phyloP scores from a whole-genome alignment of 164 flowering plant genomes.

The Tinospora cordifolia region DNA sequence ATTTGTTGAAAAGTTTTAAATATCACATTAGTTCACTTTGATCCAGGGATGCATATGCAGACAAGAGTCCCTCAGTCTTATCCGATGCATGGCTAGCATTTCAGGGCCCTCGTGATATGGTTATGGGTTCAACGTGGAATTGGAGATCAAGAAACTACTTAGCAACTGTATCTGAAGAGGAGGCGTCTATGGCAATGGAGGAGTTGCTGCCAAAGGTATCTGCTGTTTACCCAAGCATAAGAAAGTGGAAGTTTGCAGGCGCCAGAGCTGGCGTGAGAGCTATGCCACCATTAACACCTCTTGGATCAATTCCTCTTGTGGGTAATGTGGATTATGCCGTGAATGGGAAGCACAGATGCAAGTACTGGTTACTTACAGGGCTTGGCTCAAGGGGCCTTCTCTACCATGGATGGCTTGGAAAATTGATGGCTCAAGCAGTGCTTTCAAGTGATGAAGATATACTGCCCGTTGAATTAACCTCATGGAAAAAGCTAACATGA shows the following conservation, averaged over 20 bases:
- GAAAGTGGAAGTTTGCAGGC: conserved; percentile 46
- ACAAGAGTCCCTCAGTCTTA: conserved; percentile 64
- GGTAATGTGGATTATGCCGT: conserved; percentile 61
- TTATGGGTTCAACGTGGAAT: conserved; percentile 95
- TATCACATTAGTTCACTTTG: neutral
- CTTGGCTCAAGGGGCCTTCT: conserved; percentile 88
- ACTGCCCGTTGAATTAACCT: conserved; percentile 62
- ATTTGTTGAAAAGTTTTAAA: neutral
- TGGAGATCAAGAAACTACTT: conserved; percentile 76
- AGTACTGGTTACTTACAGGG: conserved; percentile 80
- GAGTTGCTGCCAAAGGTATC: conserved; percentile 74
- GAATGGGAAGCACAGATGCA: conserved; percentile 28
- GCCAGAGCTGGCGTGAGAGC: conserved; percentile 86
- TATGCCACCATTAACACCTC: conserved; percentile 79
- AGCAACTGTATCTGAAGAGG: conserved; percentile 45
- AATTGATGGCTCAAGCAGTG: conserved; percentile 70
- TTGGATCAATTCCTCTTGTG: conserved; percentile 78
- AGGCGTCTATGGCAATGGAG: conserved; percentile 56
- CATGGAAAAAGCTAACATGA: conserved; percentile 49
- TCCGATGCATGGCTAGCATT: conserved; percentile 92
- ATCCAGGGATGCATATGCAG: conserved; percentile 57
- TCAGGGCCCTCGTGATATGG: conserved; percentile 52
- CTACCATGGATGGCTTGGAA: conserved; percentile 88
- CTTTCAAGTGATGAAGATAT: conserved; percentile 47
- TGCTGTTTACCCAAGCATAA: conserved; percentile 56